Evolutionary conservation across 169 alveolate species (phyloP).

Genomic region (Toxoplasma gondii): DNA sequence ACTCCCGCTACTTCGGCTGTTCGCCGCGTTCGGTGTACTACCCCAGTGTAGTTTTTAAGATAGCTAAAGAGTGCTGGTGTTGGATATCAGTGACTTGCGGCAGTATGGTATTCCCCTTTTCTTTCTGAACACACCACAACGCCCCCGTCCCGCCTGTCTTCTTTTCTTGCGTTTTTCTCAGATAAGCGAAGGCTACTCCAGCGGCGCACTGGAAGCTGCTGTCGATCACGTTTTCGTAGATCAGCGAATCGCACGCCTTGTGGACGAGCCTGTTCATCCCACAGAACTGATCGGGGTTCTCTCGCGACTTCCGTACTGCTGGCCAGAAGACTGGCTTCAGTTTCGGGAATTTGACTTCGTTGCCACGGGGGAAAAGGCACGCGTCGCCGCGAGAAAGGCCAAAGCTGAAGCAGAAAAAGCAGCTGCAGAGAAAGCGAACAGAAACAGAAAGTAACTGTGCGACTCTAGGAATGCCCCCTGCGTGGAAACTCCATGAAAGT

Average conservation of each 20-base stretch:
- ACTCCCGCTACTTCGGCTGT: no score
- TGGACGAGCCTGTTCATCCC: conserved; percentile 28
- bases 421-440: conserved; percentile 5
- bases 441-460: neutral
- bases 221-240: neutral
- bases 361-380: conserved; percentile 50
- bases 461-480: neutral
- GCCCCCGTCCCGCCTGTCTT: no score
- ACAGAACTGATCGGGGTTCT: conserved; percentile 57
- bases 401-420: neutral
- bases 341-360: conserved; percentile 40
- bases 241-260: neutral
- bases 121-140: no score
- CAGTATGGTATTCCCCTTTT: no score
- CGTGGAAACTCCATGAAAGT: neutral
- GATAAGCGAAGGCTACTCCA: neutral
- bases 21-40: no score
- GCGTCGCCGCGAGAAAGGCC: neutral
- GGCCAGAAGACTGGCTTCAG: conserved; percentile 59
- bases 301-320: conserved; percentile 68
- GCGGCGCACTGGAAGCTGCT: conserved; percentile 5
- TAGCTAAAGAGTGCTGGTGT: no score
- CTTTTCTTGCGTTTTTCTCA: neutral
- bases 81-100: no score
- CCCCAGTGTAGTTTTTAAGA: no score